Conservation (phyloP, 306 rosid species). For the Glycyrrhiza uralensis region DNA sequence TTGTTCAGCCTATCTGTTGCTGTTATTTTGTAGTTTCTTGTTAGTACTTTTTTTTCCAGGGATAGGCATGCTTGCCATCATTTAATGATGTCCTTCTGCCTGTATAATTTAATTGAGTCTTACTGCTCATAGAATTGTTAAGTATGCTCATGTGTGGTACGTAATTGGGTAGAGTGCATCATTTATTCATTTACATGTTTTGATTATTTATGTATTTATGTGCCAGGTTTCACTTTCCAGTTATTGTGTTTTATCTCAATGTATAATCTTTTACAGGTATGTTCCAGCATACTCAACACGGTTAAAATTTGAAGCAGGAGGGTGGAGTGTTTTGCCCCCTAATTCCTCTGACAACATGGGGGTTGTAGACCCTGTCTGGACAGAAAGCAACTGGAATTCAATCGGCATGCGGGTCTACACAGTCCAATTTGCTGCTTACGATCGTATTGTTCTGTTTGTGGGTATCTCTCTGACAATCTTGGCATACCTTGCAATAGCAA, state of each 20-base stretch:
- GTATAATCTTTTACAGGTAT: constrained; percentile 51
- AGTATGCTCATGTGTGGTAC: background rate
- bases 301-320: constrained; percentile 62
- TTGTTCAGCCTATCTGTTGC: background rate
- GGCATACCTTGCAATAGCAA: constrained; percentile 60
- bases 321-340: constrained; percentile 71
- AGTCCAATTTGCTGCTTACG: constrained; percentile 55
- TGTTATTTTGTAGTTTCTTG: background rate
- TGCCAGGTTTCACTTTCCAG: background rate
- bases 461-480: constrained; percentile 63
- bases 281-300: constrained; percentile 94
- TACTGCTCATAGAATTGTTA: background rate
- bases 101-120: background rate
- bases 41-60: background rate
- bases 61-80: background rate
- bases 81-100: background rate
- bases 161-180: background rate
- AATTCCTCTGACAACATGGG: constrained; percentile 76
- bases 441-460: constrained; percentile 59
- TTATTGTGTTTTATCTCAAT: background rate
- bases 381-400: constrained; percentile 91
- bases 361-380: constrained; percentile 75
- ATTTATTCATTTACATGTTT: background rate
- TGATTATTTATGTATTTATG: background rate
- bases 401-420: constrained; percentile 73